phyloP scores from a whole-genome alignment of 257 asterid genomes.

The Catharanthus roseus region DNA sequence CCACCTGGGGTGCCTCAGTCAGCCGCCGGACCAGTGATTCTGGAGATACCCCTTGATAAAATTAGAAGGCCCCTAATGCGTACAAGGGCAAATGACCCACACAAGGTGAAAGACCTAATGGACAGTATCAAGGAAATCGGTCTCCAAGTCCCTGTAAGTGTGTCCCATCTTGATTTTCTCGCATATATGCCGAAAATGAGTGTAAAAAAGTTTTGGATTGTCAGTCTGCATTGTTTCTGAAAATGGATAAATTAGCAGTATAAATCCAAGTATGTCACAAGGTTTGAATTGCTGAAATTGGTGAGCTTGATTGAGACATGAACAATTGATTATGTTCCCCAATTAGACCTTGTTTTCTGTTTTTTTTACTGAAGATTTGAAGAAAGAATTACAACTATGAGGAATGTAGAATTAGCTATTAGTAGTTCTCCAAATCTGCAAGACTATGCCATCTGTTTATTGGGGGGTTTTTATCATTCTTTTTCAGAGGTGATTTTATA shows the following conservation, averaged over 20 bases:
- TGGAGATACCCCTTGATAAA: conserved; percentile 80
- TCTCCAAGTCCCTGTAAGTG: conserved; percentile 95
- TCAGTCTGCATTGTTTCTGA: neutral
- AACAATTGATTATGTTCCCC: neutral
- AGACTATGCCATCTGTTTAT: neutral
- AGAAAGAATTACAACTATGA: neutral
- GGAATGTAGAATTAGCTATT: neutral
- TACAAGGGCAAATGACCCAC: conserved; percentile 72
- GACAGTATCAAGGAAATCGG: conserved; percentile 78
- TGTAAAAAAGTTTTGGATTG: neutral
- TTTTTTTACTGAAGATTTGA: neutral
- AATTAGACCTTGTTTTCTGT: no score
- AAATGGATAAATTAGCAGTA: neutral
- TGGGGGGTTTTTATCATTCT: no score
- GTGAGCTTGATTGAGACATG: neutral
- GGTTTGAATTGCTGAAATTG: neutral
- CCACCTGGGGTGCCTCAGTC: conserved; percentile 53
- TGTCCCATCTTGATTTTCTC: neutral
- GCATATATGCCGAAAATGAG: neutral
- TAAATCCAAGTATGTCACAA: neutral
- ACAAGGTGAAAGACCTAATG: conserved; percentile 76
- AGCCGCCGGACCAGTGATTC: conserved; percentile 68
- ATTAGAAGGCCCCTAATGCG: conserved; percentile 91
- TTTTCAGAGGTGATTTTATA: neutral
- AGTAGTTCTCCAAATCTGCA: no score